Evolutionary conservation across 2,329 filamentous ascomycete genomes (phyloP).

Genomic region (Exophiala mesophila): DNA sequence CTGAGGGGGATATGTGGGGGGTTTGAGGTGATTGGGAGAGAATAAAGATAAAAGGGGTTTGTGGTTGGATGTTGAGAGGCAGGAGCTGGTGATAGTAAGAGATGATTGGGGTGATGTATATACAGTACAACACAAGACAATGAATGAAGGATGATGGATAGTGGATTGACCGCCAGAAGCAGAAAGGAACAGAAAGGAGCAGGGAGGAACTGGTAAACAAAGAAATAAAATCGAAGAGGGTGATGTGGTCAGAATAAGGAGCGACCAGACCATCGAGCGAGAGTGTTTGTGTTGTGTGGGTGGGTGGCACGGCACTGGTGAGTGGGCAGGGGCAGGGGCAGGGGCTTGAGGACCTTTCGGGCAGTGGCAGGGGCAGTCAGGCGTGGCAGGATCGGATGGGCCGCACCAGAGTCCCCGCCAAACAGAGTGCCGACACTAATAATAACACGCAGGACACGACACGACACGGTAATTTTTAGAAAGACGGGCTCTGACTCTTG

Average conservation of each 20-base stretch:
- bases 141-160: constrained; percentile 2
- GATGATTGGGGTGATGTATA: constrained; percentile 1
- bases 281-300: too few species aligned
- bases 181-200: constrained; percentile 1
- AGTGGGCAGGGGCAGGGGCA: too few species aligned
- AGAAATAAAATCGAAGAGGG: background rate
- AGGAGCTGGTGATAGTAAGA: background rate
- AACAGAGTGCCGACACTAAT: too few species aligned
- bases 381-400: too few species aligned
- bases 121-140: constrained; percentile 1
- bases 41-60: constrained; percentile 3
- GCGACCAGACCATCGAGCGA: background rate
- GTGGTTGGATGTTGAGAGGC: background rate
- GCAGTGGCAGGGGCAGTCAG: too few species aligned
- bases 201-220: background rate
- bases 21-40: background rate
- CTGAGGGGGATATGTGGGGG: background rate
- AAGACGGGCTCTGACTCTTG: too few species aligned
- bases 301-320: too few species aligned
- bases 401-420: too few species aligned
- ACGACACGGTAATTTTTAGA: too few species aligned
- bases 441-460: too few species aligned
- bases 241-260: background rate
- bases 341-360: too few species aligned
- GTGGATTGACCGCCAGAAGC: constrained; percentile 4